Base-by-base conservation (phyloP, 805 yeast species). In the Cyberlindnera nakhonratchasimensis region DNA sequence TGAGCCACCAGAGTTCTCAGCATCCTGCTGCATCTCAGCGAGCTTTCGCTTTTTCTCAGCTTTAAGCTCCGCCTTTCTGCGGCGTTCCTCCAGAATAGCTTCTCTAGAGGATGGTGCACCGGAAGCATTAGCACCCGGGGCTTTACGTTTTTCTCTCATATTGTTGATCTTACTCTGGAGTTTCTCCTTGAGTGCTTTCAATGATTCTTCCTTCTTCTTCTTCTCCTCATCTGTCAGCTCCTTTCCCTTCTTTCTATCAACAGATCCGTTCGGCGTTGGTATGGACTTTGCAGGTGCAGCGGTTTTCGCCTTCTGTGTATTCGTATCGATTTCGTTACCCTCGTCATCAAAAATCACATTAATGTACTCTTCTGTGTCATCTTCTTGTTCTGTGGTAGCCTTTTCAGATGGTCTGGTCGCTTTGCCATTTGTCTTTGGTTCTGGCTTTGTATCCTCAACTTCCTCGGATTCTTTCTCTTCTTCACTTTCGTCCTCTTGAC, bases 101-200 rank as follows among this genome's bases (percentile, higher is more conserved):
- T 88, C 95, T 63, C 97, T 74, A 10, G 91, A 86, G 45, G 80
- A 74, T 13, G 90, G 89, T 0, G 96, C 93, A 19, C 96, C 96
- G 5, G 74, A 70, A 5, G 72, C 79, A 34, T 79, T 82, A 1
- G 90, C 69, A 2, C 98, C 98, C 1, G 95, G 93, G 1, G 98
- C 99, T 56, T 84, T 90, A 61, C 99, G 80, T 64, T 78, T 84
- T 42, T 82, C 89, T 52, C 81, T 79, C 66, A 93, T 57, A 8
- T 65, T 66, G 43, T 69, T 75, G 50, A 93, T 90, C 61, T 80
- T 86, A 14, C 74, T 75, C 22, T 91, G 82, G 33, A 93, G 74
- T 61, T 84, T 84, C n/a, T 81, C 83, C 57, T 90, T 79, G 46
- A 93, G 72, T 52, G 78, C 83, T 5, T 75, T 75, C 37, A 88